Percentiles rank a stretch among this genome's conserved stretches.
Conservation (phyloP, 768 basidiomycete genomes). For the Suillus americanus region DNA sequence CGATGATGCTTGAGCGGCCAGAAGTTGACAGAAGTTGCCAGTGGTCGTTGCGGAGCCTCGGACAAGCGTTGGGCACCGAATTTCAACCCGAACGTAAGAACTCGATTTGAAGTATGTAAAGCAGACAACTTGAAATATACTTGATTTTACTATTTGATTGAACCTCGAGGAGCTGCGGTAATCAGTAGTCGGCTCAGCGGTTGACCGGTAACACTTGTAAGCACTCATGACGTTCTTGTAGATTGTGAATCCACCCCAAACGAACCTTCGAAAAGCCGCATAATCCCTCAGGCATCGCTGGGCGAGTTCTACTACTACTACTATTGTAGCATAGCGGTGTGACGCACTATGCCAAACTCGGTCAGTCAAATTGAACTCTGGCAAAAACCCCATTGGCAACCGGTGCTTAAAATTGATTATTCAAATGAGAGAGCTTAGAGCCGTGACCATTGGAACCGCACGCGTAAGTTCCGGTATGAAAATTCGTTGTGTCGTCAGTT, state of each 20-base stretch:
- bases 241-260: neutral
- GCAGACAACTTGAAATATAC: neutral
- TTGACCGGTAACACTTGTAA: neutral
- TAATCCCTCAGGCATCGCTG: neutral
- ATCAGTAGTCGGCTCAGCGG: neutral
- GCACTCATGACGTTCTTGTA: neutral
- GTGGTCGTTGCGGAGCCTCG: neutral
- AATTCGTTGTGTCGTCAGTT: neutral
- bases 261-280: neutral
- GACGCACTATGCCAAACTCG: neutral
- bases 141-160: neutral
- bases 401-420: neutral
- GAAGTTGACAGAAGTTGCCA: neutral
- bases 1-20: neutral
- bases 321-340: neutral
- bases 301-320: neutral
- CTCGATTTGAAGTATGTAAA: neutral
- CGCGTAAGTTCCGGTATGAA: conserved; percentile 4
- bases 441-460: neutral
- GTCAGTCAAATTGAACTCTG: neutral
- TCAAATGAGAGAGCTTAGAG: neutral
- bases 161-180: neutral
- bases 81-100: conserved; percentile 2
- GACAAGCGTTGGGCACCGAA: neutral
- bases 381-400: neutral